phyloP scores from a whole-genome alignment of 192 early-diverging fungal genomes.

The Coemansia erecta region DNA sequence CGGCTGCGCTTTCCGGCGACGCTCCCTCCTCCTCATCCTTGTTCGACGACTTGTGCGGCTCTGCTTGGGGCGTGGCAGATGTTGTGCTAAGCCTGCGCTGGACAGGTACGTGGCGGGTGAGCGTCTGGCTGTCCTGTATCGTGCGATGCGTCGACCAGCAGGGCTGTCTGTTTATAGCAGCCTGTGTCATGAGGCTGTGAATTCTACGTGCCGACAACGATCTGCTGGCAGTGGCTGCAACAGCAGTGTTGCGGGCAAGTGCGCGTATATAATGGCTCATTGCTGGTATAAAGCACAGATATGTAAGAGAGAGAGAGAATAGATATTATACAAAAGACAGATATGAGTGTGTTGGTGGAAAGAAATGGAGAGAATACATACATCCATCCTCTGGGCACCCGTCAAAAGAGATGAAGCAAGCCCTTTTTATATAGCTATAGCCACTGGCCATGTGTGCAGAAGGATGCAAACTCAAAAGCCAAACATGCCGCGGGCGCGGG shows the following conservation, averaged over 20 bases:
- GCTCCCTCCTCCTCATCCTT: conserved; percentile 10
- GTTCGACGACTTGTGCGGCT: conserved; percentile 29
- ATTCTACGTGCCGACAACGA: conserved; percentile 4
- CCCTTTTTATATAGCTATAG: too few species aligned
- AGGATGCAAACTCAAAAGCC: too few species aligned
- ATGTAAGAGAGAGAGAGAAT: not conserved
- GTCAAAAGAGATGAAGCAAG: too few species aligned
- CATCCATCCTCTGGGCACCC: too few species aligned
- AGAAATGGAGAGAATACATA: too few species aligned
- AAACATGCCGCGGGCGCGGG: too few species aligned
- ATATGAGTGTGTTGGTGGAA: too few species aligned
- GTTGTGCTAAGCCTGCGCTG: conserved; percentile 27
- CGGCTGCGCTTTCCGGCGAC: conserved; percentile 18
- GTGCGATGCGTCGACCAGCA: not conserved
- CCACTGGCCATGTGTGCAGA: too few species aligned
- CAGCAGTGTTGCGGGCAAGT: conserved; percentile 21
- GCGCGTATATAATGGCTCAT: conserved; percentile 30
- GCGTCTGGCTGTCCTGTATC: not conserved
- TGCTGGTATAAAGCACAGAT: not conserved
- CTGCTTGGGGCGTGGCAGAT: conserved; percentile 26
- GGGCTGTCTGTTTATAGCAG: not conserved
- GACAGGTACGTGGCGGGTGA: not conserved
- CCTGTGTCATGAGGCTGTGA: not conserved
- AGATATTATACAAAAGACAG: not conserved
- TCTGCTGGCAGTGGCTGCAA: not conserved